Evolutionary conservation across 2,329 filamentous ascomycete genomes (phyloP).

Genomic region (Pseudopithomyces maydicus): DNA sequence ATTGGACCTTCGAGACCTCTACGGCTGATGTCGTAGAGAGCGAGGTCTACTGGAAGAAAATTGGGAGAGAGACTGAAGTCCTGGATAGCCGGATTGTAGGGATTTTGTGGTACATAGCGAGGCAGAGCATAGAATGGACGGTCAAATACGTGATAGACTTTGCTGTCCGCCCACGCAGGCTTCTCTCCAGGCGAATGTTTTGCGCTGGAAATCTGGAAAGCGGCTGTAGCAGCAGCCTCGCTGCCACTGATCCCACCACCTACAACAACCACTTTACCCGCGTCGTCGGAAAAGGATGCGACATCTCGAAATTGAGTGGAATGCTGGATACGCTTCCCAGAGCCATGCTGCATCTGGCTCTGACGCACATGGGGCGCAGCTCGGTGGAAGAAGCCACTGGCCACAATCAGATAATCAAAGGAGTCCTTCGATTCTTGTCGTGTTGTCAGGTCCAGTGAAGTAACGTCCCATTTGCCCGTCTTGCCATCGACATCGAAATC

Average conservation of each 20-base stretch:
- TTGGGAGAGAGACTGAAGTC: conserved; percentile 53
- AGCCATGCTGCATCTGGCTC: conserved; percentile 3
- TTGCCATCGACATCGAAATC: conserved; percentile 14
- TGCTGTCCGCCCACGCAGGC: conserved; percentile 48
- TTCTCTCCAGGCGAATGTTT: conserved; percentile 55
- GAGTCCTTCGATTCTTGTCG: conserved; percentile 15
- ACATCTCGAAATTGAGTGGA: conserved; percentile 36
- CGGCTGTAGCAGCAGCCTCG: conserved; percentile 75
- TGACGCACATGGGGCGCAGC: conserved; percentile 18
- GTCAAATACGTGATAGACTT: conserved; percentile 71
- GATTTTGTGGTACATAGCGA: conserved; percentile 47
- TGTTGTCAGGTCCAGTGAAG: conserved; percentile 19
- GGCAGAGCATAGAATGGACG: conserved; percentile 76
- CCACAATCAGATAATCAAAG: conserved; percentile 75
- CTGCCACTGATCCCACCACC: conserved; percentile 84
- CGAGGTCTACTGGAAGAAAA: conserved; percentile 75
- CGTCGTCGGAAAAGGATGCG: conserved; percentile 17
- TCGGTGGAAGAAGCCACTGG: conserved; percentile 73
- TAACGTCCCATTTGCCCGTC: conserved; percentile 26
- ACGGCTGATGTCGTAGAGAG: conserved; percentile 71
- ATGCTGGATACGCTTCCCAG: conserved; percentile 25
- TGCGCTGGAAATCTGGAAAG: conserved; percentile 70
- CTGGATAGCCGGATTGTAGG: conserved; percentile 23
- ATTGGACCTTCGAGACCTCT: conserved; percentile 62
- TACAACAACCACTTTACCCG: conserved; percentile 71